Evolutionary conservation across 805 yeast genomes (phyloP), one percentile per base, ranked within the genome.

Genomic region (Dipodascus albidus): DNA sequence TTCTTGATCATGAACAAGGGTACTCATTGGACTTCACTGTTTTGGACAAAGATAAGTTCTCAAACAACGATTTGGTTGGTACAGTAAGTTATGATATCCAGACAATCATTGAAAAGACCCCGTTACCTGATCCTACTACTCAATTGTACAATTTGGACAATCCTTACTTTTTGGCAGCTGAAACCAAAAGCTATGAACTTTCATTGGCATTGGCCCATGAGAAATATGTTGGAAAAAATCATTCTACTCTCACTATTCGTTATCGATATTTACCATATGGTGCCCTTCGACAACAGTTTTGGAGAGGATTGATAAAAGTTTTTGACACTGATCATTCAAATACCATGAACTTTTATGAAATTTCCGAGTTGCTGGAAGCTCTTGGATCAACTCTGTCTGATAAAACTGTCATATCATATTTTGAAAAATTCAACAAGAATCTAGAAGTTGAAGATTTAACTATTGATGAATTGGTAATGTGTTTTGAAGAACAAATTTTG

Each of bases 41-140:
- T 2, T 70, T 88, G 64, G 99, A 91, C 65, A 86, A 84, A 58
- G 99, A 91, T 65, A 77, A 80, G 35, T 76, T 90, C 55, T 82
- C 96, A 0, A 81, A 77, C 58, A 88, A 93, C 66, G 96, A 91
- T 62, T 77, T 81, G 48, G 87, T 93, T 9, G 96, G 95, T 4
- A 72, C 72, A 20, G 80, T 80, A 3, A 69, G 79, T 2, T 64
- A 87, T 17, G 77, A 85, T 0, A 70, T 88, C 49, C 58, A 67
- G 6, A 81, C 80, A 15, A 63, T 85, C 17, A 52, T 74, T 55
- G 56, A 57, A 9, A 27, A 50, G 0, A 64, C 66, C 1, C 71
- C 73, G 1, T 42, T 52, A 0, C 68, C 73, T 2, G 71, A 69
- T 51, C 59, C 64, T 2, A 57, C 53, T 2, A 65, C 71, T 3